Percentiles rank a stretch among this genome's conserved stretches.
phyloP scores from a whole-genome alignment of 176 grass and related monocot genomes.

The Bromus sterilis region DNA sequence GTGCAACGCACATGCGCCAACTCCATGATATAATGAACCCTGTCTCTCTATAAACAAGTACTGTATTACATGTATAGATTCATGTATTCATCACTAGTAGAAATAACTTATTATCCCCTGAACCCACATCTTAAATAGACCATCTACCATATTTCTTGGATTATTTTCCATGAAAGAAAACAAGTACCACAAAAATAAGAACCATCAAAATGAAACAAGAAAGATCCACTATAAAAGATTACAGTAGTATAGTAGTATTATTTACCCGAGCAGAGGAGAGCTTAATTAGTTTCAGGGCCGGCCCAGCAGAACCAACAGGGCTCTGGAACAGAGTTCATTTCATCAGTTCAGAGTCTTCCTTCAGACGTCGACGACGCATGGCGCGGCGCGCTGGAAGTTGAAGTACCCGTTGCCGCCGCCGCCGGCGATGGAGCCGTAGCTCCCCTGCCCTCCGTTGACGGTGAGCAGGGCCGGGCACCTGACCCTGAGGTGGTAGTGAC shows the following conservation, averaged over 20 bases:
- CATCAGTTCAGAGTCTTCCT: no score
- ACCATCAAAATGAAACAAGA: background rate
- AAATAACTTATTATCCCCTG: background rate
- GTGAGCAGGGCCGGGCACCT: slow-evolving; percentile 65
- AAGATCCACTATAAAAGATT: background rate
- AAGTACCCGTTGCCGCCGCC: slow-evolving; percentile 37
- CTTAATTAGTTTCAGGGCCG: background rate
- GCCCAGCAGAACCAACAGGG: background rate
- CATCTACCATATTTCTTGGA: background rate
- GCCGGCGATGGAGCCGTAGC: slow-evolving; percentile 31
- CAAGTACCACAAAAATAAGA: background rate
- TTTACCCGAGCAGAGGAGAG: background rate
- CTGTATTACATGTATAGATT: background rate
- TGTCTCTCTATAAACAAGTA: background rate
- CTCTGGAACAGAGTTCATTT: background rate
- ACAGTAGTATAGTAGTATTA: no score
- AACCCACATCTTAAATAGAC: background rate
- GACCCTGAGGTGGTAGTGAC: slow-evolving; percentile 48
- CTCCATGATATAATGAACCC: background rate
- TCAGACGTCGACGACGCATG: slow-evolving; percentile 63
- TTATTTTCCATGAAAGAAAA: background rate
- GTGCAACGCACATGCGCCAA: background rate
- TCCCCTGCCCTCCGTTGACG: slow-evolving; percentile 23
- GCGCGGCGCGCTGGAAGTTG: slow-evolving; percentile 32
- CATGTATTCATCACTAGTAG: background rate